Evolutionary conservation across 2,329 filamentous ascomycete species (phyloP).

Genomic region (Apiospora phragmitis): DNA sequence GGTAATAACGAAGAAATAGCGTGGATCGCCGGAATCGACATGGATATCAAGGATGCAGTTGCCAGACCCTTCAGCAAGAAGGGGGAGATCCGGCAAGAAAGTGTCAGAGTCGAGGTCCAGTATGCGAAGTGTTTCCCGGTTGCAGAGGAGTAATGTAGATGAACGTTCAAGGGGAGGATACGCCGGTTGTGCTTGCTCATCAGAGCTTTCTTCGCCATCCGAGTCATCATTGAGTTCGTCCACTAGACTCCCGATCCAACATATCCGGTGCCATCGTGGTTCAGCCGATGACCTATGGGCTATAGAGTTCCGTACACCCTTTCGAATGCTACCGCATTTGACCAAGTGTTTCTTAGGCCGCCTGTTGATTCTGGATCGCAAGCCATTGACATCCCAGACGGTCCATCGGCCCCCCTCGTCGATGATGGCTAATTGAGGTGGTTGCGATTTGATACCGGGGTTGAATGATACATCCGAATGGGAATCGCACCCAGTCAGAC

Average conservation of each 20-base stretch:
- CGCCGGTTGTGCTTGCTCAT: conserved; percentile 21
- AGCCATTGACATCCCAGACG: conserved; percentile 60
- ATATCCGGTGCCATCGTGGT: conserved; percentile 42
- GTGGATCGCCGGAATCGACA: conserved; percentile 25
- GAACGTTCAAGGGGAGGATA: conserved; percentile 49
- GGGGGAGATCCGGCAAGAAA: conserved; percentile 27
- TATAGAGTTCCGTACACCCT: conserved; percentile 37
- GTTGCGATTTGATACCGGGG: conserved; percentile 48
- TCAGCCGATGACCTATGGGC: conserved; percentile 30
- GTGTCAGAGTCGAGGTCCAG: conserved; percentile 26
- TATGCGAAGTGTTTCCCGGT: conserved; percentile 27
- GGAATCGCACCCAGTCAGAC: conserved; percentile 52
- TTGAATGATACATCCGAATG: conserved; percentile 69
- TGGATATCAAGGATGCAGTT: conserved; percentile 31
- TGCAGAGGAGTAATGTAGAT: conserved; percentile 50
- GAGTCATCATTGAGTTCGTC: conserved; percentile 29
- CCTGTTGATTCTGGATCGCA: conserved; percentile 34
- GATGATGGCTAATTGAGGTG: conserved; percentile 64
- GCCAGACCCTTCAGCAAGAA: conserved; percentile 21
- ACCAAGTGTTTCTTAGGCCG: conserved; percentile 34
- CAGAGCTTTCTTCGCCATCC: conserved; percentile 33
- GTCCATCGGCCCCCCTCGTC: conserved; percentile 68
- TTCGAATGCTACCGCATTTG: conserved; percentile 45
- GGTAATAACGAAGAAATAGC: conserved; percentile 31
- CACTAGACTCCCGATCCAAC: conserved; percentile 39